Evolutionary conservation across 306 rosid species (phyloP), one percentile per base, ranked within the genome.

Genomic region (Trifolium pratense): DNA sequence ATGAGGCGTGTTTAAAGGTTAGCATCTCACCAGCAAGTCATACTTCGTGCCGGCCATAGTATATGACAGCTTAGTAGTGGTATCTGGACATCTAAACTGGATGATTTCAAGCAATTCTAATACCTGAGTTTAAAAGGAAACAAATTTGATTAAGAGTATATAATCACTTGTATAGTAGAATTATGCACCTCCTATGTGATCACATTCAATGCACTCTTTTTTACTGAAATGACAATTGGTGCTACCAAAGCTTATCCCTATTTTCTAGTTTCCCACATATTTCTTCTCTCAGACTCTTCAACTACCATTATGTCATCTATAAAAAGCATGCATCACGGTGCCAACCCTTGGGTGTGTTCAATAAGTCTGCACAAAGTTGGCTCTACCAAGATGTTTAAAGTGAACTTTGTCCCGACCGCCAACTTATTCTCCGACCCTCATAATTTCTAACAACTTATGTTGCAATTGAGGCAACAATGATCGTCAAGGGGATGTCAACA

Each of bases 81-180:
- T 79, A 65, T 94, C 96, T 12, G 95, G 97, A 78, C 96, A 84
- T 85, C 89, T 85, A 83, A 94, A 94, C 83, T 91, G 98, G 69
- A 94, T 78, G 26, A 94, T 87, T 85, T 94, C 98, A 82, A 94
- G 98, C 85, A 94, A 80, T 77, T 89, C 96, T 86, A 94, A 80
- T 34, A 86, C 98, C 98, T 94, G 82, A 62, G 29, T 49, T 70
- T 75, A 43, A 83, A 77, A 43, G 40, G 75, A 76, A 29, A 75
- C 4, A 56, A 46, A 55, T 53, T 18, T 57, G 39, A 45, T 53
- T 8, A 45, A 62, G 37, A 32, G 51, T 18, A 58, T 36, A 49
- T 57, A 9, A 59, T 31, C 21, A 31, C 37, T 29, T 13, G 65
- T 15, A 29, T 21, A 29, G 40, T 26, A 59, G 20, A 59, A 59